These are phyloP conservation scores for Schizosaccharomyces lindneri DNA, from an alignment of 805 yeast species.

Conservation along the genomic window DNA sequence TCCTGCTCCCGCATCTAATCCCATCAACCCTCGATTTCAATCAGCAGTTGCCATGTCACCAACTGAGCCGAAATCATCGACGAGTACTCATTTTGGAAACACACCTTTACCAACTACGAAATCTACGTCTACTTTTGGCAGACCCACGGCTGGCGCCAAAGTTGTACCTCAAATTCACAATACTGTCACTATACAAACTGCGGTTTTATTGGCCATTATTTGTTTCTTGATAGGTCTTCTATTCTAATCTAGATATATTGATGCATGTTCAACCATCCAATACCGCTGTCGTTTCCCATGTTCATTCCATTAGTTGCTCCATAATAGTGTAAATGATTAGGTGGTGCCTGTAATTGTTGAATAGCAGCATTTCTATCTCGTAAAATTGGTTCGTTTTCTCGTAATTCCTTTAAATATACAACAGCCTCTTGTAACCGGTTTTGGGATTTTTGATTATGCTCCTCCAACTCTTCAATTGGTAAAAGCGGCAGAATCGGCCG, in stretches of 20 bases:
- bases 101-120: background rate
- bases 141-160: background rate
- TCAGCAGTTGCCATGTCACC: too few relatives aligned
- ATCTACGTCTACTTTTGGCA: background rate
- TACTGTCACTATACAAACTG: background rate
- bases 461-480: conserved; percentile 18
- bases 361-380: background rate
- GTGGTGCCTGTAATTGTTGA: background rate
- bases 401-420: conserved; percentile 16
- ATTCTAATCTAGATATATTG: background rate
- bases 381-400: background rate
- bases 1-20: background rate
- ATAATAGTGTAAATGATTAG: background rate
- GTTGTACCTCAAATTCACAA: background rate
- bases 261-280: background rate
- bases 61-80: background rate
- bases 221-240: background rate
- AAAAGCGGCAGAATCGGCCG: conserved; percentile 17
- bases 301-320: background rate
- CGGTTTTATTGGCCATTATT: background rate
- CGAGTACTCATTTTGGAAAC: background rate
- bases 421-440: conserved; percentile 22
- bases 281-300: background rate
- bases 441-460: conserved; percentile 21
- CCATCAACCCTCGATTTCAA: too few relatives aligned